Evolutionary conservation across 768 basidiomycete species (phyloP), one percentile per base, ranked within the genome.

Genomic region (Suillus americanus): DNA sequence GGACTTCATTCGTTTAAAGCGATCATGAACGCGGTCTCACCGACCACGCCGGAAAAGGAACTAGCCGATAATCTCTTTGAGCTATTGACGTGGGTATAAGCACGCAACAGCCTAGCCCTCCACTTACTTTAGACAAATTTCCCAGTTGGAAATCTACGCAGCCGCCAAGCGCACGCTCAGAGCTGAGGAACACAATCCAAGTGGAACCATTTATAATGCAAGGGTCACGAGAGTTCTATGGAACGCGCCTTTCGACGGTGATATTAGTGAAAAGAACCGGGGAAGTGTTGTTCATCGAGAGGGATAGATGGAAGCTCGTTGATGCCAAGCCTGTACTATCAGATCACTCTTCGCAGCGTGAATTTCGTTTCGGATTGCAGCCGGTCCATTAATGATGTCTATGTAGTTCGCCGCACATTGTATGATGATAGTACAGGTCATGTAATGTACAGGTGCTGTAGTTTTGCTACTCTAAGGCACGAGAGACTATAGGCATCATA

Each of bases 221-320:
- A 23, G 55, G 48, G 54, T 16, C 60, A 3, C 23, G 71, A 64
- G 62, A 38, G 30, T 73, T 72, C 65, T 92, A 91, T 70, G 92
- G 84, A 51, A 94, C 92, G 40, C 88, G 92, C 18, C 74, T 90
- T 61, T 85, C 92, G 50, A 92, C 89, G 3, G 85, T 91, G 46
- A 71, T 94, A 59, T 82, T 94, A 63, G 78, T 94, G 23, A 80
- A 80, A 63, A 83, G 82, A 65, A 80, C 81, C 60, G 88, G 90
- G 33, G 74, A 81, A 51, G 90, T 84, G 10, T 63, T 85, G 20
- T 93, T 92, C 69, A 78, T 89, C 53, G 92, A 94, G 74, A 78
- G 89, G 54, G 91, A 94, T 70, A 79, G 86, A 33, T 93, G 89
- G 89, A 73, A 71, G 61, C 69, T 85, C 61, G 75, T 67, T 48